Conservation (phyloP, 177 flowering plant species). For the Vitis hybrid region DNA sequence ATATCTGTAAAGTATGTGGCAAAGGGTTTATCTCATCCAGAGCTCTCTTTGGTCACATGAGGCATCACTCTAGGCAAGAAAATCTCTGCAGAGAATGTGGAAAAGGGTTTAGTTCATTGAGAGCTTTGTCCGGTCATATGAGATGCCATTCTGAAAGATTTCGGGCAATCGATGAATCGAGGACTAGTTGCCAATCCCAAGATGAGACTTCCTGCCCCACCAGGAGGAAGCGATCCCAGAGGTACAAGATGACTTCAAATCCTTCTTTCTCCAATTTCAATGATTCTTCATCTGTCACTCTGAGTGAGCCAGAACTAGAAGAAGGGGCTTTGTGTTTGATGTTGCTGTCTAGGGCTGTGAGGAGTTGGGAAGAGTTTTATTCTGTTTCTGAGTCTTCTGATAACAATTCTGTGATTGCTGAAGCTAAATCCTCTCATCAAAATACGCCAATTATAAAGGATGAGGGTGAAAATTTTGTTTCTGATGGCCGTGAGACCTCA, state of each 20-base stretch:
- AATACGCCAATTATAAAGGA: neutral
- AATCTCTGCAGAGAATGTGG: slow-evolving; percentile 35
- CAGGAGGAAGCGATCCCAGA: slow-evolving; percentile 23
- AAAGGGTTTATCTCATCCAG: slow-evolving; percentile 24
- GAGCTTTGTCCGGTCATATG: slow-evolving; percentile 33
- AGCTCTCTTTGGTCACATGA: slow-evolving; percentile 36
- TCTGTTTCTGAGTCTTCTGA: slow-evolving; percentile 15
- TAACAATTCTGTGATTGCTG: slow-evolving; percentile 14
- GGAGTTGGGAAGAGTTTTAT: slow-evolving; percentile 10
- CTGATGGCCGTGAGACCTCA: neutral
- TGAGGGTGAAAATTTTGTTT: slow-evolving; percentile 9
- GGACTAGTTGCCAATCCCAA: slow-evolving; percentile 3
- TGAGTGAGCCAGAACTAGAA: slow-evolving; percentile 28
- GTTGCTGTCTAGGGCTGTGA: slow-evolving; percentile 37
- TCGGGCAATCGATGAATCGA: neutral
- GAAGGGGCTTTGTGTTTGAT: slow-evolving; percentile 40
- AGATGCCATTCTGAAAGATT: slow-evolving; percentile 19
- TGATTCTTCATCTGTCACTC: slow-evolving; percentile 19
- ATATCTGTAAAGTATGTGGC: slow-evolving; percentile 25
- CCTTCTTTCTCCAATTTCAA: slow-evolving; percentile 19
- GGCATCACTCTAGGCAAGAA: slow-evolving; percentile 21
- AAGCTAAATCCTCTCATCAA: slow-evolving; percentile 4
- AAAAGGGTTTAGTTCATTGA: slow-evolving; percentile 16
- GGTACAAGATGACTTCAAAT: slow-evolving; percentile 11
- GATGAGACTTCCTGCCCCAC: slow-evolving; percentile 7